Conservation (phyloP, 345 rosid genomes). For the Linum trigynum region DNA sequence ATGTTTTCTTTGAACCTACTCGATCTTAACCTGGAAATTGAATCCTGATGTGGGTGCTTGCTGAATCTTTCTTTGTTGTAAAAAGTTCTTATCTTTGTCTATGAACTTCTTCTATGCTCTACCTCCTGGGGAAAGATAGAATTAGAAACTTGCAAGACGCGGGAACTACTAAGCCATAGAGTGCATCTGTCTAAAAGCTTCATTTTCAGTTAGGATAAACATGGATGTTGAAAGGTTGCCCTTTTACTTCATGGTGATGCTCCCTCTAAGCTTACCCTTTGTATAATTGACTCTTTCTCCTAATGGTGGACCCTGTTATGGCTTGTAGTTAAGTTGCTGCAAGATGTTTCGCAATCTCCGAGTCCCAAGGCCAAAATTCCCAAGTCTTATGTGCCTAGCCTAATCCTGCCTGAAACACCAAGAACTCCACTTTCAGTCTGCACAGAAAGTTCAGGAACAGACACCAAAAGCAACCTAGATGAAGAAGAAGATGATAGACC, state of each 20-base stretch:
- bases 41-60: background rate
- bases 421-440: background rate
- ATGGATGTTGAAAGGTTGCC: background rate
- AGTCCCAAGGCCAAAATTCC: constrained; percentile 42
- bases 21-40: background rate
- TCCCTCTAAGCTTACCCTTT: background rate
- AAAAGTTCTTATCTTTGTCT: background rate
- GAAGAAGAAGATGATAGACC: constrained; percentile 27
- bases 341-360: constrained; percentile 22
- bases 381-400: constrained; percentile 13
- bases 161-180: background rate
- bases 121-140: background rate
- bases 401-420: constrained; percentile 4
- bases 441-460: constrained; percentile 14
- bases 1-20: background rate
- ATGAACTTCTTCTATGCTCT: background rate
- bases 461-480: constrained; percentile 19
- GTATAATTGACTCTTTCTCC: background rate
- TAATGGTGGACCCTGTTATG: background rate
- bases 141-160: background rate
- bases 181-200: too few relatives aligned
- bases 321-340: constrained; percentile 31
- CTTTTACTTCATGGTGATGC: background rate
- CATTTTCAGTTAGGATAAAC: too few relatives aligned
- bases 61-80: background rate